Percentiles rank a stretch among this genome's conserved stretches.
Conservation (phyloP, 768 basidiomycete genomes). For the Suillus paluster region DNA sequence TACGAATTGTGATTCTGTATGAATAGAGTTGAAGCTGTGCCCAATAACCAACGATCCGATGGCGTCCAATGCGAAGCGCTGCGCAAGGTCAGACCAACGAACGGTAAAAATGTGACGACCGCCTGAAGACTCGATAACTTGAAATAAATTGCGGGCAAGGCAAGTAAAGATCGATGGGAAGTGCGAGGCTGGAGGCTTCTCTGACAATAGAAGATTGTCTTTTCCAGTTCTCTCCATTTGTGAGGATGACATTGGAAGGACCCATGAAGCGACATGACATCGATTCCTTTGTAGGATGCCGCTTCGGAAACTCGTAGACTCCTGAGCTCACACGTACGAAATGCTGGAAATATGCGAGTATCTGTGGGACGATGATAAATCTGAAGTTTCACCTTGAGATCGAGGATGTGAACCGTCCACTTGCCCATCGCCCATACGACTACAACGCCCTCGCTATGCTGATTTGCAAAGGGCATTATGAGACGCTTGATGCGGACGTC, state of each 20-base stretch:
- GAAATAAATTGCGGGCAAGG: slow-evolving; percentile 28
- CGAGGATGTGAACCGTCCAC: no score
- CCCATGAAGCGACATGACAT: slow-evolving; percentile 41
- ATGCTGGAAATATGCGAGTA: background rate
- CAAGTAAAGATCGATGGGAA: slow-evolving; percentile 40
- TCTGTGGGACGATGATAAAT: no score
- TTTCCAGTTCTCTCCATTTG: slow-evolving; percentile 43
- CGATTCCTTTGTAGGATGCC: slow-evolving; percentile 32
- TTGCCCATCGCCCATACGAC: no score
- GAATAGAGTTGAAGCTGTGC: slow-evolving; percentile 39
- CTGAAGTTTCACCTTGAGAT: no score
- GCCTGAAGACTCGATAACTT: slow-evolving; percentile 32
- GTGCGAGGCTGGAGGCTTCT: slow-evolving; percentile 35
- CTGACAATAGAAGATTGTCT: slow-evolving; percentile 40
- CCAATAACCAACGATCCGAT: slow-evolving; percentile 39
- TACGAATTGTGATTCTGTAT: slow-evolving; percentile 35
- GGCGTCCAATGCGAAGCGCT: slow-evolving; percentile 40
- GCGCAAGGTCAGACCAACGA: slow-evolving; percentile 29
- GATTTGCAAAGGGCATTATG: no score
- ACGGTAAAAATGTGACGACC: slow-evolving; percentile 5
- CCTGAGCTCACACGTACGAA: slow-evolving; percentile 24
- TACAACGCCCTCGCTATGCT: no score
- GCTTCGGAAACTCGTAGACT: slow-evolving; percentile 9
- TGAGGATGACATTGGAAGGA: slow-evolving; percentile 39
- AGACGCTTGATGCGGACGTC: no score